Evolutionary conservation across 805 yeast genomes (phyloP).

Genomic region (Ogataea trehalophila): DNA sequence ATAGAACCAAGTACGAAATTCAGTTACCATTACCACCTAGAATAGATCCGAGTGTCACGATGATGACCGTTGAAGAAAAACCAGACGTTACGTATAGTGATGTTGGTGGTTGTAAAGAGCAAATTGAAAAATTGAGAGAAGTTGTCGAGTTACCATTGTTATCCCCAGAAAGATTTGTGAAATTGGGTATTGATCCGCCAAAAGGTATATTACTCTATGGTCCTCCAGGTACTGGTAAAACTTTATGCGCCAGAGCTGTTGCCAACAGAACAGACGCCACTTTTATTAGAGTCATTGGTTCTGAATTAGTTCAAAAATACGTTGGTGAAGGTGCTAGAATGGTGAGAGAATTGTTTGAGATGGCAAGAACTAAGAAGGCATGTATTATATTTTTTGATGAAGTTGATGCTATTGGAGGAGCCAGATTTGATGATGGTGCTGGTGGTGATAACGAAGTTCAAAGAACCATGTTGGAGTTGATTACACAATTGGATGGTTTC

Average conservation of each 20-base stretch:
- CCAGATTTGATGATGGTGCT: conserved; percentile 99
- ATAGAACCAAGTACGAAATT: conserved; percentile 93
- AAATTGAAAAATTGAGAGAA: conserved; percentile 92
- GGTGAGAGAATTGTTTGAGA: conserved; percentile 97
- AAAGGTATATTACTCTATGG: conserved; percentile 95
- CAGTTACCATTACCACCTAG: conserved; percentile 97
- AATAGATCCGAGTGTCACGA: conserved; percentile 96
- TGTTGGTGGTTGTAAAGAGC: conserved; percentile 98
- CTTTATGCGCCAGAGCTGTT: conserved; percentile 97
- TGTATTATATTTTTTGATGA: conserved; percentile 98
- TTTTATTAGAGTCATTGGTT: conserved; percentile 95
- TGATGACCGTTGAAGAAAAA: conserved; percentile 99
- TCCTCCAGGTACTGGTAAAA: conserved; percentile 99
- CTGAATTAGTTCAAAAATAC: conserved; percentile 95
- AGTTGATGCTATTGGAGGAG: conserved; percentile 98
- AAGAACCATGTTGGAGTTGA: conserved; percentile 97
- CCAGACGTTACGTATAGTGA: conserved; percentile 98
- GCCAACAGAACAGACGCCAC: conserved; percentile 99
- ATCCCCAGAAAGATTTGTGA: conserved; percentile 95
- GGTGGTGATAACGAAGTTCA: conserved; percentile 99
- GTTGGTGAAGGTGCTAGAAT: conserved; percentile 99
- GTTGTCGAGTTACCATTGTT: conserved; percentile 92
- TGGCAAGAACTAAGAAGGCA: conserved; percentile 98
- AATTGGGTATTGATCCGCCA: conserved; percentile 97
- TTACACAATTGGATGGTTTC: conserved; percentile 96